Evolutionary conservation across 2,329 filamentous ascomycete species (phyloP), one percentile per base, ranked within the genome.

Genomic region (Colletotrichum agaves): DNA sequence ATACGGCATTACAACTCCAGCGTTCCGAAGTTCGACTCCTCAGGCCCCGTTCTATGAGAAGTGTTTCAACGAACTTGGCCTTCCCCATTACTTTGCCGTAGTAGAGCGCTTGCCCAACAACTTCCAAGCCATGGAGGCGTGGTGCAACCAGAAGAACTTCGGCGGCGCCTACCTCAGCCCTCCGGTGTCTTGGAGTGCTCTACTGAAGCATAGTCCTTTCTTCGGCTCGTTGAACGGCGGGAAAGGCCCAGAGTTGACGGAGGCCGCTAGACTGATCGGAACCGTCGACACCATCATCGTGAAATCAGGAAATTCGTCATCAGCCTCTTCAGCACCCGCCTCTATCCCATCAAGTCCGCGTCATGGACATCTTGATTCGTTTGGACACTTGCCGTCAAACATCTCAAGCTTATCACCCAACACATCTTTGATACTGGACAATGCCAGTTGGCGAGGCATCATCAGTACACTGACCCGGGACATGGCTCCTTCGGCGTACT

Each of bases 21-120:
- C 88, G 5, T 89, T 90, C n/a, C 81, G 85, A 49, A 83, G 82
- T 19, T 81, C 82, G 15, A 92, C 88, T 2, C 91, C 91, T 0
- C 91, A 93, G 75, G 92, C 92, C 4, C 91, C 92, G 69, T 97
- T 97, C 76, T 95, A 94, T 76, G 93, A 94, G 74, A 97, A 92
- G 74, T 93, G 91, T 72, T 91, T 93, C 78, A 93, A 93, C 73
- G 90, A 93, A 74, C 85, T 97, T 10, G 92, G 93, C n/a, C 81
- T 97, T n/a, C 93, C 93, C 11, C 93, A 97, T 74, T 89, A 91
- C 53, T 92, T 96, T 72, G 86, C 88, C 13, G 90, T 91, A 41
- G 88, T 95, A 8, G 92, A 95, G 76, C 85, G 91, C 61, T 88
- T 89, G 4, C 84, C 88, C 4, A 89, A 86, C 70, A 88, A 87